Percentiles rank a stretch among this genome's conserved stretches.
These are phyloP conservation scores for Aspergillus caelatus DNA, from an alignment of 2,329 filamentous ascomycete genomes.

Conservation along the genomic window DNA sequence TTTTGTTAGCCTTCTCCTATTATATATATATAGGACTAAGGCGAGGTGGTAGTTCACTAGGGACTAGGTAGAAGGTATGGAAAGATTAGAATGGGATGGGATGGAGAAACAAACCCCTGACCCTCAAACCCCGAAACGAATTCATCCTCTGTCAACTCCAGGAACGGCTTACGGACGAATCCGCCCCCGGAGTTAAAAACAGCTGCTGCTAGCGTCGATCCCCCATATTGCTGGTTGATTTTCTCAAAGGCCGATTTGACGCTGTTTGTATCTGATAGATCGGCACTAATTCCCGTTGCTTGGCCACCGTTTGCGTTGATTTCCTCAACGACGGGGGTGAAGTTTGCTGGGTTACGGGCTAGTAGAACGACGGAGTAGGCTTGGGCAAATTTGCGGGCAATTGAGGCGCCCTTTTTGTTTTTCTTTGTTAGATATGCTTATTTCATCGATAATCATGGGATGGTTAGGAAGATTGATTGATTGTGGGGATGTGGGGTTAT, in stretches of 20 bases:
- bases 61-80: no score
- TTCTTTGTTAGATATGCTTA: not conserved
- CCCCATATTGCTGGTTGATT: constrained; percentile 57
- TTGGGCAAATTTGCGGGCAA: constrained; percentile 62
- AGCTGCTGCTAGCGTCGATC: constrained; percentile 52
- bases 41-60: not conserved
- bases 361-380: constrained; percentile 63
- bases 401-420: constrained; percentile 52
- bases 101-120: constrained; percentile 46
- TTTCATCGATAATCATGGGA: not conserved
- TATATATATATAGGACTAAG: not conserved
- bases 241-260: constrained; percentile 57
- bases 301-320: constrained; percentile 62
- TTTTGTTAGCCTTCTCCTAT: constrained; percentile 1
- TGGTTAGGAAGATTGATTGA: not conserved
- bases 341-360: constrained; percentile 61
- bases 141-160: constrained; percentile 62
- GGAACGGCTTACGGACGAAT: constrained; percentile 62
- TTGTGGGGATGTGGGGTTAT: not conserved
- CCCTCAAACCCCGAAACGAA: constrained; percentile 56
- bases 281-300: constrained; percentile 63
- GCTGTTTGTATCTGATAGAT: constrained; percentile 57
- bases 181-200: constrained; percentile 64
- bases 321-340: constrained; percentile 57
- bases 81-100: not conserved